Conservation (phyloP, 1,139 yeast species). For the Hansenula sp. region DNA sequence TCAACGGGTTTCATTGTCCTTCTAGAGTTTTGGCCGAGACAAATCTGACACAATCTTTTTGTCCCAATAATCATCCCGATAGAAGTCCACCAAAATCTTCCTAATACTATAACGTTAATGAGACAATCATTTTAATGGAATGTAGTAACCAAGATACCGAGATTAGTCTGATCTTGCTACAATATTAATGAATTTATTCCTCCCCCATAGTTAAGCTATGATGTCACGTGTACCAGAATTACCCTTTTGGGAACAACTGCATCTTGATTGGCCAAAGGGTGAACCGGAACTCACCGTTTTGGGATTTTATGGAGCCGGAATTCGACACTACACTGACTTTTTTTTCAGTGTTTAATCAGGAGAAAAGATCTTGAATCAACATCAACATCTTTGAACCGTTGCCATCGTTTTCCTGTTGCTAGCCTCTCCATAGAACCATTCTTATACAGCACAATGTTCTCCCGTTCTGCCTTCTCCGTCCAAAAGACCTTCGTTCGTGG, state of each 20-base stretch:
- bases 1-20: background rate
- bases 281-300: background rate
- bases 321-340: background rate
- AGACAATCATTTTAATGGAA: no score
- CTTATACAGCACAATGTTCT: constrained; percentile 5
- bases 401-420: background rate
- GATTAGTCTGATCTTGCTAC: no score
- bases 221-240: background rate
- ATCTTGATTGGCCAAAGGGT: background rate
- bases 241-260: background rate
- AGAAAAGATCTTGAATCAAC: background rate
- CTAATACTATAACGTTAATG: no score
- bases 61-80: background rate
- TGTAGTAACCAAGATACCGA: no score
- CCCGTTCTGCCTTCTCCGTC: constrained; percentile 10
- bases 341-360: background rate
- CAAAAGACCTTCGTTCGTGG: constrained; percentile 28
- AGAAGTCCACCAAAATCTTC: no score
- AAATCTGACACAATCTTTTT: background rate
- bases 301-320: background rate
- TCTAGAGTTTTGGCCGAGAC: background rate
- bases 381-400: no score
- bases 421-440: background rate
- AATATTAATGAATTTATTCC: no score
- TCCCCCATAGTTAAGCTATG: background rate